Evolutionary conservation across 1,284 basidiomycete species (phyloP).

Genomic region (Vanrija humicola): DNA sequence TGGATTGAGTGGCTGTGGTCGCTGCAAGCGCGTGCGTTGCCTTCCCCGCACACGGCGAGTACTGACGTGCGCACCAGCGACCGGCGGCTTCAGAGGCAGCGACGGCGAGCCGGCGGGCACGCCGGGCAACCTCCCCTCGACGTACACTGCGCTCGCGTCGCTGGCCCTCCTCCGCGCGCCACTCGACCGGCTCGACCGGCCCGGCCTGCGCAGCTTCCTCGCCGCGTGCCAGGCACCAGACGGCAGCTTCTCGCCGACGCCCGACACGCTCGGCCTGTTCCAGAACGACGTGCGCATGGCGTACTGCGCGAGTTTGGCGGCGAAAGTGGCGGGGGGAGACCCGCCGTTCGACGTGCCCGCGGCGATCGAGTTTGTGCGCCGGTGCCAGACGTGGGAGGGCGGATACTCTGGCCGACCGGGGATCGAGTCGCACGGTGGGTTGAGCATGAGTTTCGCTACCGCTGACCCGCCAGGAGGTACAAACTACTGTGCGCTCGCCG

Average conservation of each 20-base stretch:
- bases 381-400: conserved; percentile 83
- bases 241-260: conserved; percentile 76
- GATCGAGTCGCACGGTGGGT: conserved; percentile 73
- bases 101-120: conserved; percentile 55
- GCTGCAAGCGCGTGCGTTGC: conserved; percentile 59
- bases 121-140: conserved; percentile 81
- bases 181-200: conserved; percentile 62
- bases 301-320: conserved; percentile 51
- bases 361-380: conserved; percentile 62
- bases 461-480: conserved; percentile 64
- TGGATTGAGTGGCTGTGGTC: conserved; percentile 86
- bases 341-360: not conserved
- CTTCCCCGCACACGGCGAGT: not conserved
- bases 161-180: conserved; percentile 80
- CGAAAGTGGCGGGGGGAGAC: not conserved
- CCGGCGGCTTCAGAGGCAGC: conserved; percentile 69
- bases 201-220: conserved; percentile 62
- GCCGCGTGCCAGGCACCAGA: conserved; percentile 67
- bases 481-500: conserved; percentile 84
- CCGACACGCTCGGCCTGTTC: conserved; percentile 42
- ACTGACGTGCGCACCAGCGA: conserved; percentile 42
- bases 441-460: conserved; percentile 6
- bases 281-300: conserved; percentile 60
- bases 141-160: conserved; percentile 77
- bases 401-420: conserved; percentile 79